Evolutionary conservation across 2,329 filamentous ascomycete genomes (phyloP), one percentile per base, ranked within the genome.

Genomic region (Diaporthe humulicola): DNA sequence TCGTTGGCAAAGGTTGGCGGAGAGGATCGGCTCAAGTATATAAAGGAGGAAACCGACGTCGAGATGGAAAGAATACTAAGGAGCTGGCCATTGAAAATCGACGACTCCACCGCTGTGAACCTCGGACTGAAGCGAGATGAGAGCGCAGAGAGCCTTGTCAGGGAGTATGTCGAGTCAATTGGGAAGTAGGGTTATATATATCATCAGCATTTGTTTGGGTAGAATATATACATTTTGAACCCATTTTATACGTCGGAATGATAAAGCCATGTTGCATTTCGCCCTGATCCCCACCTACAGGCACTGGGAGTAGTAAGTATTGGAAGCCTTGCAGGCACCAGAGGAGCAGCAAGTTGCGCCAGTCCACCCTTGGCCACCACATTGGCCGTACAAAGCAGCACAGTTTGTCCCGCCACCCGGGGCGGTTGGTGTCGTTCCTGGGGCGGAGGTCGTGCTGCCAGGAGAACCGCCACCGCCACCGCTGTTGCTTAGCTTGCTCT

Each of bases 61-160:
- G 83, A 84, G 52, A 78, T 87, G 25, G 85, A 88, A 78, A 83
- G 82, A 69, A 89, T 91, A 75, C 87, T 91, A 19, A 85, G 86
- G 74, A 86, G 85, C 22, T 91, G 89, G 89, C 88, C 89, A n/a
- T 83, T 87, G 10, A 82, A 83, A 61, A 88, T 90, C 75, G 85
- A 90, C 76, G 86, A 83, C 10, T 80, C 83, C 1, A 87, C 75
- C 17, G 75, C 75, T 15, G 56, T 70, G 12, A 70, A 57, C 1
- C 40, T 76, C 40, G 75, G 75, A 3, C 36, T 76, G 4, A 58
- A 58, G 30, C 75, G 73, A 30, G 75, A 76, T 30, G 72, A 76
- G 30, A 72, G 48, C 25, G 75, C 73, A 15, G 75, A 74, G 36
- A 74, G 75, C 25, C 38, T 76, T 4, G 75, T 76, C 48, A 70